Evolutionary conservation across 768 basidiomycete species (phyloP), one percentile per base, ranked within the genome.

Genomic region (Leccinum pellstonianum): DNA sequence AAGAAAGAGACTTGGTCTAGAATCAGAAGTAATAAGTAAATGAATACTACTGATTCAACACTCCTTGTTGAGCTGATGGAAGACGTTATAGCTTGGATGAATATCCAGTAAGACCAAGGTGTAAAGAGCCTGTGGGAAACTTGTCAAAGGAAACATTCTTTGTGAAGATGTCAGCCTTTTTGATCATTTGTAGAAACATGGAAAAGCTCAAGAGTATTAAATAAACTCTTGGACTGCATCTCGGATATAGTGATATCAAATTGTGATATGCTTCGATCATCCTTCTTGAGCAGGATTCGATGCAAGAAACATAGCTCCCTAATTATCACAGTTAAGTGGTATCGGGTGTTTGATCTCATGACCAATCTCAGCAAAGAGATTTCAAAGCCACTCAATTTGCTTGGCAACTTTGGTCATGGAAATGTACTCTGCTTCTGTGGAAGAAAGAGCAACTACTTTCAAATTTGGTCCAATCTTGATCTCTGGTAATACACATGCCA

Each of bases 241-340:
- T 5, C 17, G 12, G 12, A 43, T 43, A 43, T 43, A 31, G 0
- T 31, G 29, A 10, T 10, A 31, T 9, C 9, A 3, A 31, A 31
- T 31, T 0, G 29, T 0, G 0, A 31, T 31, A 3, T 31, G 29
- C 0, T 31, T 31, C 3, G 3, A 31, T 2, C 29, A 0, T 31
- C 29, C 29, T 31, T 31, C 29, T 31, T 31, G 29, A 31, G 29
- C 9, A 10, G 29, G 29, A 0, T 31, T 43, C 0, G 14, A 15
- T 1, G 41, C 15, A 2, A 43, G 41, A n/a, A 43, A 43, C 9
- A 43, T 43, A 7, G 41, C 41, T 1, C 41, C 17, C 6, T 43
- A 6, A 43, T 43, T 43, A 12, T 43, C 41, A n/a, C n/a, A 43
- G 7, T 43, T 43, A 6, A 43, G n/a, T 4, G 17, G 17, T 17